These are phyloP conservation scores for Crithidia mellificae DNA, from an alignment of 208 protist genomes.

Conservation along the genomic window DNA sequence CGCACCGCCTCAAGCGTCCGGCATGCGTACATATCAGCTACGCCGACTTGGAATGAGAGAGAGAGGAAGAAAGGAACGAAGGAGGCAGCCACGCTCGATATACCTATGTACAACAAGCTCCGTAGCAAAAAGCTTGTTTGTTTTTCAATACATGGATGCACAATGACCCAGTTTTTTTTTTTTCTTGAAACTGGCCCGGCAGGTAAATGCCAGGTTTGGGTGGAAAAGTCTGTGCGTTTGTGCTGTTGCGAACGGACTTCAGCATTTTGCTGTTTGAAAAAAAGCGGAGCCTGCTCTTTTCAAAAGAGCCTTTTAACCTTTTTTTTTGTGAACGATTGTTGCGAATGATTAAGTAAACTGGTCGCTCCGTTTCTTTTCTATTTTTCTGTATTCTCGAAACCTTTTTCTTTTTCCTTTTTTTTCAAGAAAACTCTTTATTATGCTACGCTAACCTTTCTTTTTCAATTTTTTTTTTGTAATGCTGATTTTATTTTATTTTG, in stretches of 20 bases:
- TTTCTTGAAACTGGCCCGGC: background rate
- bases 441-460: too few relatives aligned
- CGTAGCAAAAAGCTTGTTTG: background rate
- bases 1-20: background rate
- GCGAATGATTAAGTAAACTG: background rate
- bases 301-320: background rate
- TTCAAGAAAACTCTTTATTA: background rate
- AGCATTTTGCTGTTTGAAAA: too few relatives aligned
- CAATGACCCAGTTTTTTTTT: background rate
- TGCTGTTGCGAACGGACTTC: too few relatives aligned
- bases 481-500: too few relatives aligned
- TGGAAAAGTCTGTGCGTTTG: too few relatives aligned
- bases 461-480: too few relatives aligned
- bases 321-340: background rate
- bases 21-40: too few relatives aligned
- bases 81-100: background rate
- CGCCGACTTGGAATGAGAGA: too few relatives aligned
- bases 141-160: too few relatives aligned
- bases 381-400: background rate
- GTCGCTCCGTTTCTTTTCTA: background rate
- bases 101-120: background rate
- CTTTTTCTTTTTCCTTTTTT: slow-evolving; percentile 21
- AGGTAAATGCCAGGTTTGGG: background rate
- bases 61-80: background rate
- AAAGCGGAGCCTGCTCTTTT: too few relatives aligned